A percentile compares a stretch with the other conserved stretches of the same genome.
phyloP scores from a whole-genome alignment of 2,329 filamentous ascomycete species.

The Rutstroemia sp. region DNA sequence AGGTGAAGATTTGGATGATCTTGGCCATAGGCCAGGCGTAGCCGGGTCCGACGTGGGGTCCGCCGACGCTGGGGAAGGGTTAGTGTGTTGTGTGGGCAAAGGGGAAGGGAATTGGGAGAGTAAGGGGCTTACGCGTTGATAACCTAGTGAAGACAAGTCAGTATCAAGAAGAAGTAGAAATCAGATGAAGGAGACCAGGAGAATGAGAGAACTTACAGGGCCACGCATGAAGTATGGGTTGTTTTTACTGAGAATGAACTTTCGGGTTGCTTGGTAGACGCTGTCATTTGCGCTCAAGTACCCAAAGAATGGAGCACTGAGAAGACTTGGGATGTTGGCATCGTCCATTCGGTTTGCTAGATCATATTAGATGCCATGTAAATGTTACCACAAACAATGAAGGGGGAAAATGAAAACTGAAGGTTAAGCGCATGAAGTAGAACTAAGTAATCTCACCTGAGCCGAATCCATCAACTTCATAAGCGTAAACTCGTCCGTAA shows the following conservation, averaged over 20 bases:
- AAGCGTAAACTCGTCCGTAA: constrained; percentile 66
- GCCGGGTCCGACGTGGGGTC: constrained; percentile 54
- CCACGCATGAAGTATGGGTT: constrained; percentile 68
- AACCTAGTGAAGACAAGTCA: neutral
- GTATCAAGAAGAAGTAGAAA: neutral
- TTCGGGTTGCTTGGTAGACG: constrained; percentile 71
- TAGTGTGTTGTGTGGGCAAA: constrained; percentile 19
- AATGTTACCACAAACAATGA: neutral
- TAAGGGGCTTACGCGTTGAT: constrained; percentile 48
- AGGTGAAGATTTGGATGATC: constrained; percentile 46
- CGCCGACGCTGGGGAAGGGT: constrained; percentile 52
- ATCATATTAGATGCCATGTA: constrained; percentile 19
- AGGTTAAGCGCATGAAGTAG: neutral
- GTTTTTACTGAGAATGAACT: constrained; percentile 65
- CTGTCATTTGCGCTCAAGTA: constrained; percentile 51
- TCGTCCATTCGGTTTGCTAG: constrained; percentile 59
- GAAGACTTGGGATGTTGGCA: constrained; percentile 61
- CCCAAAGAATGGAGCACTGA: constrained; percentile 57
- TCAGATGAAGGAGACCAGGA: constrained; percentile 34
- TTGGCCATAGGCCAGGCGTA: constrained; percentile 48
- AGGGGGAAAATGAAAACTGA: neutral
- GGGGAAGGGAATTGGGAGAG: constrained; percentile 58
- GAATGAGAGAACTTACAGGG: constrained; percentile 8
- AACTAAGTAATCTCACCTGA: constrained; percentile 30
- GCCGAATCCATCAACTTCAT: constrained; percentile 70